Percentiles rank a stretch among this genome's conserved stretches.
These are phyloP conservation scores for Coemansia sp. DNA, from an alignment of 192 early-diverging fungal species.

Conservation along the genomic window DNA sequence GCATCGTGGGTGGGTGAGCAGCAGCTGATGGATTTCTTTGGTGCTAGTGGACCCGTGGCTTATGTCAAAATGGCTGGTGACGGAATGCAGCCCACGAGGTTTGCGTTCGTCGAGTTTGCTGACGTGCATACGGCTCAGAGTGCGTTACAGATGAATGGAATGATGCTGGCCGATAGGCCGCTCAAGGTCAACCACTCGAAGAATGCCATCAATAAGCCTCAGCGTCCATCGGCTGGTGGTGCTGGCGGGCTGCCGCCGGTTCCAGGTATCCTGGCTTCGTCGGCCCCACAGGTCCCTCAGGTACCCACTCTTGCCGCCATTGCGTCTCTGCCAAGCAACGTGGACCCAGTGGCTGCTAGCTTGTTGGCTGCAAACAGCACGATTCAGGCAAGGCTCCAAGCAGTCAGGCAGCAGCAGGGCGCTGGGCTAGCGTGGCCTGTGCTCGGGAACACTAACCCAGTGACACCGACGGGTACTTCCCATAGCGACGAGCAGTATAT, in stretches of 20 bases:
- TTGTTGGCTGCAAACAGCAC: not conserved
- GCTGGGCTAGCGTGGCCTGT: constrained; percentile 39
- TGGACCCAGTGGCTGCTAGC: constrained; percentile 16
- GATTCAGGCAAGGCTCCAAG: not conserved
- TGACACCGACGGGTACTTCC: not conserved
- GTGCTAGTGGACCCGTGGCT: constrained; percentile 63
- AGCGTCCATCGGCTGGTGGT: not conserved
- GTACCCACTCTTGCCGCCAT: constrained; percentile 37
- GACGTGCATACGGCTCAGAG: constrained; percentile 56
- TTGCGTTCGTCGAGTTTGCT: constrained; percentile 81
- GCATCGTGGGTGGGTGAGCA: constrained; percentile 56
- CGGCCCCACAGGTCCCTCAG: too few relatives aligned
- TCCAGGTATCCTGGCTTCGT: too few relatives aligned
- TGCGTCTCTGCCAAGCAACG: constrained; percentile 28
- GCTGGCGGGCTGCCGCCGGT: constrained; percentile 4
- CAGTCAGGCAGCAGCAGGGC: not conserved
- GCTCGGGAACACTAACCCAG: constrained; percentile 21
- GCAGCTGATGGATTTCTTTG: constrained; percentile 64
- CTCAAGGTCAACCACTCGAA: constrained; percentile 77
- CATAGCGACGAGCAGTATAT: not conserved
- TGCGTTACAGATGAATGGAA: constrained; percentile 67
- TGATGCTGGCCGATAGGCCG: constrained; percentile 61
- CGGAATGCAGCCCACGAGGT: constrained; percentile 62
- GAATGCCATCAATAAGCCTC: constrained; percentile 72
- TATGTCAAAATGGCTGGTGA: constrained; percentile 80